These are phyloP conservation scores for Danielia reshetovae DNA, from an alignment of 805 yeast genomes.

Conservation along the genomic window DNA sequence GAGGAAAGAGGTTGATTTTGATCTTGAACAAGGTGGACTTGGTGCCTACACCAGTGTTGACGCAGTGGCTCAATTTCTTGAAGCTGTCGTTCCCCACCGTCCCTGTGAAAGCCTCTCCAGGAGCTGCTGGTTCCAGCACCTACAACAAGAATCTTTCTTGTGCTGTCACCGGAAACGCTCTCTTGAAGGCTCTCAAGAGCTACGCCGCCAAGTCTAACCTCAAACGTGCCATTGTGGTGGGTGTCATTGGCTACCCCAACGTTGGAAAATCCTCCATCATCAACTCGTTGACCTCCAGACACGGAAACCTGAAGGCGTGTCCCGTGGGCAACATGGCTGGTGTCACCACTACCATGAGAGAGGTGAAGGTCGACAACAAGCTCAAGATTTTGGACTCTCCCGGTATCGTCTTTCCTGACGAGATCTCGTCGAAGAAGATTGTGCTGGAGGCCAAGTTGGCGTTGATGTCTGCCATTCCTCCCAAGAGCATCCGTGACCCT, in stretches of 20 bases:
- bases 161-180: slow-evolving; percentile 64
- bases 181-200: slow-evolving; percentile 77
- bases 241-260: slow-evolving; percentile 96
- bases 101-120: slow-evolving; percentile 77
- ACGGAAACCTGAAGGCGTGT: slow-evolving; percentile 71
- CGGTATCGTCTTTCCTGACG: slow-evolving; percentile 93
- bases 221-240: slow-evolving; percentile 86
- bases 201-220: slow-evolving; percentile 80
- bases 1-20: slow-evolving; percentile 79
- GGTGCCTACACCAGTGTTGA: slow-evolving; percentile 78
- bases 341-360: slow-evolving; percentile 87
- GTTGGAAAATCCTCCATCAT: slow-evolving; percentile 95
- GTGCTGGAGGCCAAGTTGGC: slow-evolving; percentile 76
- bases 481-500: slow-evolving; percentile 81
- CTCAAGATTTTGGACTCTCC: slow-evolving; percentile 91
- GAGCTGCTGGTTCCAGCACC: slow-evolving; percentile 63
- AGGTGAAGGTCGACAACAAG: slow-evolving; percentile 87
- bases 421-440: slow-evolving; percentile 34
- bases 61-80: slow-evolving; percentile 78
- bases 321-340: slow-evolving; percentile 99
- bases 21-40: slow-evolving; percentile 90
- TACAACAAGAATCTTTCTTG: slow-evolving; percentile 74
- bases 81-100: slow-evolving; percentile 86
- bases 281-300: slow-evolving; percentile 81
- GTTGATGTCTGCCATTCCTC: slow-evolving; percentile 83